These are phyloP conservation scores for Delitschia confertaspora DNA, from an alignment of 495 filamentous ascomycete genomes.

Conservation along the genomic window DNA sequence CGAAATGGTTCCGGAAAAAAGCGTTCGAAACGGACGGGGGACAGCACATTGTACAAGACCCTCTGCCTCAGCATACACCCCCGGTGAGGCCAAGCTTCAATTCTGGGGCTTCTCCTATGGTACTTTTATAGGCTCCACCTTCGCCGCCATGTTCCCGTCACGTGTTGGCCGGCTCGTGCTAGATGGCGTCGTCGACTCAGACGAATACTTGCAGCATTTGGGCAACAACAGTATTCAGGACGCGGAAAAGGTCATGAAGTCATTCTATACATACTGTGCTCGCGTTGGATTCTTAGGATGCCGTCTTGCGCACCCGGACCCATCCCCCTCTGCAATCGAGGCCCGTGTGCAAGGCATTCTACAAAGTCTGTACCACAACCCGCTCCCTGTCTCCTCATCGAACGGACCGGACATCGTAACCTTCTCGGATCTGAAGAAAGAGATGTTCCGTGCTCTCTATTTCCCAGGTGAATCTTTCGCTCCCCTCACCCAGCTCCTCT, in stretches of 20 bases:
- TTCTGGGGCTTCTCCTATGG: constrained; percentile 35
- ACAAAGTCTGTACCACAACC: constrained; percentile 38
- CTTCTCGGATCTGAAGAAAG: constrained; percentile 26
- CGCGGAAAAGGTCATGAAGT: constrained; percentile 41
- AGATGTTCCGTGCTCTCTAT: constrained; percentile 47
- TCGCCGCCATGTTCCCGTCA: constrained; percentile 47
- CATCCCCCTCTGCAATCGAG: constrained; percentile 37
- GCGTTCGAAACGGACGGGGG: not conserved
- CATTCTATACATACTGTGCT: constrained; percentile 48
- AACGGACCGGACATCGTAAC: constrained; percentile 30
- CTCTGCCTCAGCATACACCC: constrained; percentile 4
- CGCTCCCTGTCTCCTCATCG: constrained; percentile 39
- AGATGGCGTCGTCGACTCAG: constrained; percentile 45
- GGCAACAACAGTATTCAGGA: constrained; percentile 33
- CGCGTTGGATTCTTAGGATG: constrained; percentile 42
- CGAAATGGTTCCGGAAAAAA: too few relatives aligned
- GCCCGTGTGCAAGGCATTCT: constrained; percentile 38
- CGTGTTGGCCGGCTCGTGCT: constrained; percentile 43
- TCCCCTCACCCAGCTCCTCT: constrained; percentile 45
- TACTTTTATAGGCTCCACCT: constrained; percentile 35
- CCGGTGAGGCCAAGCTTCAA: constrained; percentile 24
- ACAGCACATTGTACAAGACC: not conserved
- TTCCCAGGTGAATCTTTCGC: constrained; percentile 52
- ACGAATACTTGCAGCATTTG: constrained; percentile 30
- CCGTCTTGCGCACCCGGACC: constrained; percentile 36